A percentile compares a stretch with the other conserved stretches of the same genome.
These are phyloP conservation scores for Leucosporidium yakuticum DNA, from an alignment of 768 basidiomycete species.

Conservation along the genomic window DNA sequence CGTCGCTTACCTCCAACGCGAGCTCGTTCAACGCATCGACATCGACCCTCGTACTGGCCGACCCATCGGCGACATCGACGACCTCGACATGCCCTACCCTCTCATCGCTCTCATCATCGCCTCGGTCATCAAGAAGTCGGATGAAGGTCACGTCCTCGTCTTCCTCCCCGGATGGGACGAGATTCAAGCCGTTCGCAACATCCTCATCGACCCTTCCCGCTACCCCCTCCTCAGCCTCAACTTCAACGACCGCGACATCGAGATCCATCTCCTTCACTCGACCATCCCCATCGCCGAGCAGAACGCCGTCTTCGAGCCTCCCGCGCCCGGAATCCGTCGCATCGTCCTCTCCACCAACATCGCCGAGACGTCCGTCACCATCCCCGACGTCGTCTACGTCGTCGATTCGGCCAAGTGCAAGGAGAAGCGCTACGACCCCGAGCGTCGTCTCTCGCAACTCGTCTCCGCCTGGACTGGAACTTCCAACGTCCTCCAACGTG, in stretches of 20 bases:
- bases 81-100: constrained; percentile 71
- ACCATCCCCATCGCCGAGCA: constrained; percentile 82
- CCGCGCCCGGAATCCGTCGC: constrained; percentile 69
- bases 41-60: constrained; percentile 43
- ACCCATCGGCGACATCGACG: constrained; percentile 45
- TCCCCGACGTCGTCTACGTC: constrained; percentile 55
- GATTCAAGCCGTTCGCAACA: constrained; percentile 64
- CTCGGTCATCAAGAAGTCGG: constrained; percentile 64
- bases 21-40: constrained; percentile 50
- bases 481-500: constrained; percentile 84
- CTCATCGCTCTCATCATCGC: constrained; percentile 74
- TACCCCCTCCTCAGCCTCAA: constrained; percentile 53
- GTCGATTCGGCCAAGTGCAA: constrained; percentile 45
- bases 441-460: constrained; percentile 78
- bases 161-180: constrained; percentile 94
- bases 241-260: constrained; percentile 59
- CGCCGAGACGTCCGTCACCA: constrained; percentile 90
- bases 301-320: constrained; percentile 79
- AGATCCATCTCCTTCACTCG: constrained; percentile 79
- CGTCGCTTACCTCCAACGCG: constrained; percentile 62
- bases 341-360: constrained; percentile 92
- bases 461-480: constrained; percentile 85
- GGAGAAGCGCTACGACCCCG: constrained; percentile 53
- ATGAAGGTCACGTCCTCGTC: constrained; percentile 80
- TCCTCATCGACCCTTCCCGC: constrained; percentile 52